Conservation (phyloP, 2,329 filamentous ascomycete species). For the Pseudogymnoascus sp. region DNA sequence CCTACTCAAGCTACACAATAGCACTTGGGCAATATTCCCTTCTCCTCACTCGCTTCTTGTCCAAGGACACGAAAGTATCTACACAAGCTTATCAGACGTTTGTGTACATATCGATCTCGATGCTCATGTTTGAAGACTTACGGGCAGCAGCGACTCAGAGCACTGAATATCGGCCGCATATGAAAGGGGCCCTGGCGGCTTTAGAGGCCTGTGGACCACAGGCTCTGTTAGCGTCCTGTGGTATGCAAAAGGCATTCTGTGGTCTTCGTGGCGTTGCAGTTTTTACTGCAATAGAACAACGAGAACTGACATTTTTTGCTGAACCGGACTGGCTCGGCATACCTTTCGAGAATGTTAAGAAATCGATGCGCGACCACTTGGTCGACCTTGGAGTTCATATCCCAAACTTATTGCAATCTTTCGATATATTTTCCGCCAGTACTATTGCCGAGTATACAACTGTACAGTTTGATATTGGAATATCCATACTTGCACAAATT, state of each 20-base stretch:
- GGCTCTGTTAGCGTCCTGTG: background rate
- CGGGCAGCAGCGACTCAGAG: background rate
- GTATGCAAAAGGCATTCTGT: background rate
- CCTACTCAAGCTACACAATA: background rate
- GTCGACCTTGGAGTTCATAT: background rate
- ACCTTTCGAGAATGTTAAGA: background rate
- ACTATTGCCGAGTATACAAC: background rate
- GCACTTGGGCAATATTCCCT: background rate
- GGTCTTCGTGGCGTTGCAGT: background rate
- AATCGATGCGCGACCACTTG: background rate
- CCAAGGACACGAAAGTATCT: background rate
- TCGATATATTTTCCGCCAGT: background rate
- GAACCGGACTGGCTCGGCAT: background rate
- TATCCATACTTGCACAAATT: background rate
- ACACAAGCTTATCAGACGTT: background rate
- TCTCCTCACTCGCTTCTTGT: background rate
- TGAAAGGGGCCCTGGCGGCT: background rate
- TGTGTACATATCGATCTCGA: background rate
- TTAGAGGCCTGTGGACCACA: background rate
- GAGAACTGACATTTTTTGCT: background rate
- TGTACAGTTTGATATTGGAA: background rate
- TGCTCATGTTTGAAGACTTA: background rate
- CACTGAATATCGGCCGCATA: background rate
- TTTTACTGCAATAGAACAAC: background rate
- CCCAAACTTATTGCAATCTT: background rate